phyloP scores from a whole-genome alignment of 1,284 basidiomycete species.

The Athelia sp. region DNA sequence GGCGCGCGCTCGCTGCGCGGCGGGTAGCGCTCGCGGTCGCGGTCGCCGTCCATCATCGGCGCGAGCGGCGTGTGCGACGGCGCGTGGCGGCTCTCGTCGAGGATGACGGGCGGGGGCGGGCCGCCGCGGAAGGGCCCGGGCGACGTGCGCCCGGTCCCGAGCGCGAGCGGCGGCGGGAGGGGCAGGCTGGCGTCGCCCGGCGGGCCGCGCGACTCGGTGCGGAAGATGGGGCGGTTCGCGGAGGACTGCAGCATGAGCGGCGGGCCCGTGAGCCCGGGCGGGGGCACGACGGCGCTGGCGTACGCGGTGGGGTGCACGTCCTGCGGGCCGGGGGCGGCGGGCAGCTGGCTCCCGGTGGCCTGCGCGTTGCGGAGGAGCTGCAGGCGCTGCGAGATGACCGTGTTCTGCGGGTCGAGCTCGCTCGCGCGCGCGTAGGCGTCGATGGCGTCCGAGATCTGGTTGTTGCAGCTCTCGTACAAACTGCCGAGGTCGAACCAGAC shows the following conservation, averaged over 20 bases:
- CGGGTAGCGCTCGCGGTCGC: slow-evolving; percentile 48
- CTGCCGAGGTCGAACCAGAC: slow-evolving; percentile 99
- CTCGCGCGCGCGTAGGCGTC: slow-evolving; percentile 93
- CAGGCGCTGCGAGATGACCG: slow-evolving; percentile 74
- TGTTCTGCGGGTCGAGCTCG: slow-evolving; percentile 84
- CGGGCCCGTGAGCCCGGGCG: slow-evolving; percentile 57
- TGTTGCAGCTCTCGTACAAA: slow-evolving; percentile 98
- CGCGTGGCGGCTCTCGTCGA: slow-evolving; percentile 63
- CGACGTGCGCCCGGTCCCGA: slow-evolving; percentile 40
- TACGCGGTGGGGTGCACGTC: slow-evolving; percentile 96
- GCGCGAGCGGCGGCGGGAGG: slow-evolving; percentile 54
- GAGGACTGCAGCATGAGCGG: slow-evolving; percentile 55
- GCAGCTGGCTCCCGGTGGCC: slow-evolving; percentile 72
- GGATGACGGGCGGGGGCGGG: slow-evolving; percentile 70
- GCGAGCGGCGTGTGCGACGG: slow-evolving; percentile 68
- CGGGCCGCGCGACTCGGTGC: slow-evolving; percentile 60
- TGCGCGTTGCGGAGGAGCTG: slow-evolving; percentile 78
- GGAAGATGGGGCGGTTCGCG: slow-evolving; percentile 51
- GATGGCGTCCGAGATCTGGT: slow-evolving; percentile 97
- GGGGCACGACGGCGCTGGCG: slow-evolving; percentile 66
- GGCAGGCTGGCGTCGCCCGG: slow-evolving; percentile 40
- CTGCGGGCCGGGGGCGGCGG: slow-evolving; percentile 83
- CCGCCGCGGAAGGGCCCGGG: slow-evolving; percentile 73
- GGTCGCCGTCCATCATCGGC: slow-evolving; percentile 78
- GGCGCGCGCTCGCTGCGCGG: slow-evolving; percentile 32